A percentile compares a stretch with the other conserved stretches of the same genome.
These are phyloP conservation scores for Xylaria hypoxylon DNA, from an alignment of 2,329 filamentous ascomycete genomes.

Conservation along the genomic window DNA sequence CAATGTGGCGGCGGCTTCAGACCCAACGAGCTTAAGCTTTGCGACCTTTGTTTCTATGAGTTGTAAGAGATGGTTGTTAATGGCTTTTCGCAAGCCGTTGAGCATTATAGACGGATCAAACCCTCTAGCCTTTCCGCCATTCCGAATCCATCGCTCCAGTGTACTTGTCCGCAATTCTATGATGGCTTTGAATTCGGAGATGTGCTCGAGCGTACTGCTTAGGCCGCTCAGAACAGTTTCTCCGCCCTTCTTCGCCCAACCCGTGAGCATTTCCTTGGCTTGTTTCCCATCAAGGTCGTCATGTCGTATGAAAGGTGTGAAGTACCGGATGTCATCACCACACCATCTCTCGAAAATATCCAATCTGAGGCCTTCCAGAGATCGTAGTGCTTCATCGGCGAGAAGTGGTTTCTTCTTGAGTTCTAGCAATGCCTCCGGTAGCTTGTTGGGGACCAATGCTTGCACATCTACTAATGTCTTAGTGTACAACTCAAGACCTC, in stretches of 20 bases:
- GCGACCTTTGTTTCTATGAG: constrained; percentile 73
- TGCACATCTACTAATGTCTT: constrained; percentile 83
- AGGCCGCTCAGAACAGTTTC: constrained; percentile 72
- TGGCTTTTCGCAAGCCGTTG: constrained; percentile 72
- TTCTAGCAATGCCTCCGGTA: constrained; percentile 75
- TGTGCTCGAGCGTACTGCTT: constrained; percentile 66
- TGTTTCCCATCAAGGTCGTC: constrained; percentile 75
- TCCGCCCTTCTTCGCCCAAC: constrained; percentile 73
- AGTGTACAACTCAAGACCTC: constrained; percentile 78
- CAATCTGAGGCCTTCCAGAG: constrained; percentile 77
- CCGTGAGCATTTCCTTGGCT: constrained; percentile 69
- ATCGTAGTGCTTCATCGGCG: constrained; percentile 74
- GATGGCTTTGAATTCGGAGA: constrained; percentile 75
- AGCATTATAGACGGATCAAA: constrained; percentile 77
- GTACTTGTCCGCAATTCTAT: constrained; percentile 76
- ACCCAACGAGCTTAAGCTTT: constrained; percentile 73
- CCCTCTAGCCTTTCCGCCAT: constrained; percentile 72
- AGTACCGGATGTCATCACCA: constrained; percentile 82
- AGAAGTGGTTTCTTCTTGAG: constrained; percentile 79
- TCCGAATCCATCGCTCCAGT: constrained; percentile 79
- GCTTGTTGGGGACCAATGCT: constrained; percentile 75
- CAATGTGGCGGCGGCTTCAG: constrained; percentile 71
- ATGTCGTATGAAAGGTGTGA: constrained; percentile 87
- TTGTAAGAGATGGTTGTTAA: constrained; percentile 75
- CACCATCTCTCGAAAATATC: constrained; percentile 86